A percentile compares a stretch with the other conserved stretches of the same genome.
These are phyloP conservation scores for Ophiostoma novo-ulmi DNA, from an alignment of 2,329 filamentous ascomycete genomes.

Conservation along the genomic window DNA sequence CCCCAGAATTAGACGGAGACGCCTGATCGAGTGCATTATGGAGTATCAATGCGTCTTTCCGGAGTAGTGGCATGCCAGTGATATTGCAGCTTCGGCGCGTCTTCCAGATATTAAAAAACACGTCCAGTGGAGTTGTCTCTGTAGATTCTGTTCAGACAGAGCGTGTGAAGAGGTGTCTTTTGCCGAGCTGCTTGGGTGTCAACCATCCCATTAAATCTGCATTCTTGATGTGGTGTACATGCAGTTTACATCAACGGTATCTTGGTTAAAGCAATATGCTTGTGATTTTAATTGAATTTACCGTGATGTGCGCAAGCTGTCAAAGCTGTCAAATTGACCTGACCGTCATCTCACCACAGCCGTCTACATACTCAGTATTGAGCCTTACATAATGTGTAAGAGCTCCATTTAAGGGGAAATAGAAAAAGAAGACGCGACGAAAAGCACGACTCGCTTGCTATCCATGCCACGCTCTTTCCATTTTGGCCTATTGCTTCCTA, in stretches of 20 bases:
- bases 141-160: neutral
- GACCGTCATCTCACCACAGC: neutral
- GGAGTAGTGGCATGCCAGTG: neutral
- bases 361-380: neutral
- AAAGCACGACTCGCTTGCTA: neutral
- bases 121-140: neutral
- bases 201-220: slow-evolving; percentile 3
- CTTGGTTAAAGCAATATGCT: neutral
- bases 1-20: neutral
- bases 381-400: slow-evolving; percentile 7
- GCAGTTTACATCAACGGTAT: neutral
- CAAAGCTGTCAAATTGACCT: neutral
- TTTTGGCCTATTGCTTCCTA: neutral
- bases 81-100: slow-evolving; percentile 5
- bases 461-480: neutral
- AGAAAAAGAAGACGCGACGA: slow-evolving; percentile 4
- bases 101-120: neutral
- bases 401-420: slow-evolving; percentile 16
- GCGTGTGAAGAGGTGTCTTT: neutral
- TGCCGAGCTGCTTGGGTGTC: neutral
- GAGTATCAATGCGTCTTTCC: neutral
- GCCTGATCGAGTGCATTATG: slow-evolving; percentile 4
- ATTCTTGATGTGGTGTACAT: neutral
- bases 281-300: neutral
- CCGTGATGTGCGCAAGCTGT: too few species aligned